Evolutionary conservation across 2,329 filamentous ascomycete genomes (phyloP).

Genomic region (Orbilia ellipsospora): DNA sequence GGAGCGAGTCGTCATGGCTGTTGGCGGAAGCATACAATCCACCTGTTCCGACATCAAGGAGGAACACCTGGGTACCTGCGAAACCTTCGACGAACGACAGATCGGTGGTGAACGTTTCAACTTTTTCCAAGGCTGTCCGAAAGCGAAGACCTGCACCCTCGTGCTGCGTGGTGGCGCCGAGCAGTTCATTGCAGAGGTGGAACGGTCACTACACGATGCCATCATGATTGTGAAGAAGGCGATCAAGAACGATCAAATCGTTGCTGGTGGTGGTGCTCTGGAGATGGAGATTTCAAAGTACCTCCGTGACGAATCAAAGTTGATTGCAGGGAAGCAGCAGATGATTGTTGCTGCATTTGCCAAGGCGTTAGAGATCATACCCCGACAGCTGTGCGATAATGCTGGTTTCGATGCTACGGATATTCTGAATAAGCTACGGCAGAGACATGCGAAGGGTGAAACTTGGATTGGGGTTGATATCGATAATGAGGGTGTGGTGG

Average conservation of each 20-base stretch:
- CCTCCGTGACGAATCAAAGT: constrained; percentile 88
- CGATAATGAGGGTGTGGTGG: constrained; percentile 85
- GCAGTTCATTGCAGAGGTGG: constrained; percentile 98
- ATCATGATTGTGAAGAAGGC: constrained; percentile 99
- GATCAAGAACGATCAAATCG: constrained; percentile 92
- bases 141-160: constrained; percentile 95
- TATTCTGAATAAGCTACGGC: constrained; percentile 93
- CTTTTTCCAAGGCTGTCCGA: constrained; percentile 95
- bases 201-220: constrained; percentile 96
- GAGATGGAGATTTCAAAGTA: constrained; percentile 98
- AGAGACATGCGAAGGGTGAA: constrained; percentile 93
- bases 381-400: constrained; percentile 96
- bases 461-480: constrained; percentile 98
- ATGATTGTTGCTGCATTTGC: constrained; percentile 97
- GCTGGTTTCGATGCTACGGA: constrained; percentile 98
- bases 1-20: constrained; percentile 94
- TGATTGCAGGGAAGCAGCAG: constrained; percentile 94
- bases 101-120: constrained; percentile 98
- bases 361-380: constrained; percentile 95
- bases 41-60: constrained; percentile 94
- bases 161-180: constrained; percentile 95
- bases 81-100: constrained; percentile 91
- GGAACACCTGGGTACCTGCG: constrained; percentile 90
- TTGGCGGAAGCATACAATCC: constrained; percentile 89
- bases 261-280: constrained; percentile 90